phyloP scores from a whole-genome alignment of 306 rosid genomes.

The Neltuma alba region DNA sequence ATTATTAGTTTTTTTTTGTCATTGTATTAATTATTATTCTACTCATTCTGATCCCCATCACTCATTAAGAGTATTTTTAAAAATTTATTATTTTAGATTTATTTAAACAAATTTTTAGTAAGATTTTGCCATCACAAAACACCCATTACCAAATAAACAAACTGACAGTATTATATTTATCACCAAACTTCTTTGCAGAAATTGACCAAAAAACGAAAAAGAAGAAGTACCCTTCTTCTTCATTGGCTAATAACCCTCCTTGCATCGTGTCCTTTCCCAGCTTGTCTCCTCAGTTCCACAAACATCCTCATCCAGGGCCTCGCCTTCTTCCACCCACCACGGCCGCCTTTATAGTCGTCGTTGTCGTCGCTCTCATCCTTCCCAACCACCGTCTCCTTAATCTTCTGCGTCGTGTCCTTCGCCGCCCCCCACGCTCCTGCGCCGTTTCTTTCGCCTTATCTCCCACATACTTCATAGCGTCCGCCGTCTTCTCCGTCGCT shows the following conservation, averaged over 20 bases:
- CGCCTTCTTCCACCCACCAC: neutral
- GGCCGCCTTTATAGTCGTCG: neutral
- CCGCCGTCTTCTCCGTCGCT: conserved; percentile 31
- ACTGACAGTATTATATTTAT: neutral
- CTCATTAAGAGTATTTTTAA: too few species aligned
- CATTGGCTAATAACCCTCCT: neutral
- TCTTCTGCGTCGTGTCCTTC: conserved; percentile 44
- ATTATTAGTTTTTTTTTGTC: too few species aligned
- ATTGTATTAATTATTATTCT: too few species aligned
- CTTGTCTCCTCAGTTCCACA: conserved; percentile 28
- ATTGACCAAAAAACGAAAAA: neutral
- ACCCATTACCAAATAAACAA: neutral
- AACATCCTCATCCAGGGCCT: conserved; percentile 40
- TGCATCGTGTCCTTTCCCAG: conserved; percentile 32
- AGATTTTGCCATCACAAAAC: neutral
- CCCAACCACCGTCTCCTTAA: conserved; percentile 56
- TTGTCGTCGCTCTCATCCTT: conserved; percentile 27
- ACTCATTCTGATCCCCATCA: too few species aligned
- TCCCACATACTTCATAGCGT: conserved; percentile 14
- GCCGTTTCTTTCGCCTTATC: conserved; percentile 34
- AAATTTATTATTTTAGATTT: too few species aligned
- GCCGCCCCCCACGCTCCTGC: conserved; percentile 21
- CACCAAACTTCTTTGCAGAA: neutral
- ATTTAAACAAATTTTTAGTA: too few species aligned
- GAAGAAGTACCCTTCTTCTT: neutral